Evolutionary conservation across 768 basidiomycete genomes (phyloP), one percentile per base, ranked within the genome.

Genomic region (Phlegmacium glaucopus): DNA sequence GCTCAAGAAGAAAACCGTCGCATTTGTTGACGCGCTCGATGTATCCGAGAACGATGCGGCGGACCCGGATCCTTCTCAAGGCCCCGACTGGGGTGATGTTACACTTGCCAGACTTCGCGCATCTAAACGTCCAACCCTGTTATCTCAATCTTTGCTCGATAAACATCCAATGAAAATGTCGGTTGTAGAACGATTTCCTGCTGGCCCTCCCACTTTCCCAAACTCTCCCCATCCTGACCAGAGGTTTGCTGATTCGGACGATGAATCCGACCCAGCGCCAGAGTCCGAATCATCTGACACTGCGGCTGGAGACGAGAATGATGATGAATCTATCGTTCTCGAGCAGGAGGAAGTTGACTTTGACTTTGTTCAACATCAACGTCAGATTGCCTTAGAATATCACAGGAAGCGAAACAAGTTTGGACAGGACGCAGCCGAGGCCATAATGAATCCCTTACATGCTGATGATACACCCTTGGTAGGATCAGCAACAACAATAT

Each of bases 341-440:
- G 67, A 64, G 40, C 70, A 75, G 10, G 78, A 82, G 35, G 77
- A 74, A 35, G 69, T 74, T 18, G 83, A 88, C 55, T 66, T 82
- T 27, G 80, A 87, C 53, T 72, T 70, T 41, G 83, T 79, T 17
- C 77, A 71, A 43, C 85, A 86, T 55, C 85, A 89, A 53, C 82
- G 87, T 25, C 87, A 90, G 61, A 76, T 90, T 53, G 81, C 83
- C 13, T 57, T 90, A 35, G 81, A 82, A 53, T 90, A 91, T 58
- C 72, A 84, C 61, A 66, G 74, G 52, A 85, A 81, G 60, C 79
- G 85, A 41, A 66, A 64, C 29, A 68, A 68, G 13, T 74, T 90
- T 42, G 80, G 81, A 1, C 68, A 75, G 32, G 76, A 75, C 39
- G 76, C 79, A 37, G 68, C 76, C 11, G 68, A 69, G 34, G 77